These are phyloP conservation scores for Ogataea haglerorum DNA, from an alignment of 805 yeast genomes.

Conservation along the genomic window DNA sequence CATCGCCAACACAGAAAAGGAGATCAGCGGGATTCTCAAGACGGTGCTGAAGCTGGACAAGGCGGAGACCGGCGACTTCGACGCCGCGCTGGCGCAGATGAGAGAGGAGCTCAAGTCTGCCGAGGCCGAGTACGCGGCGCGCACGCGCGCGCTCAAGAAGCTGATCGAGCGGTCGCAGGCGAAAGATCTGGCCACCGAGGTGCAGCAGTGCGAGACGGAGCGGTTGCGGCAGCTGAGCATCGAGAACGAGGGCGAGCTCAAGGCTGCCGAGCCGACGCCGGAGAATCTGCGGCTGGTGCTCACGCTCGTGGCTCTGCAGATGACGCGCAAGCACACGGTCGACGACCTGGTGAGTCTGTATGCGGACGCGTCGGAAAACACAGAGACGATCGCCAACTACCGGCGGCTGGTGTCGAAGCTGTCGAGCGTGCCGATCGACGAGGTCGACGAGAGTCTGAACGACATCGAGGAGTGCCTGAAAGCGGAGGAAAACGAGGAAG, in stretches of 20 bases:
- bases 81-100: constrained; percentile 10
- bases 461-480: constrained; percentile 43
- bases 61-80: constrained; percentile 28
- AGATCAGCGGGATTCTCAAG: constrained; percentile 35
- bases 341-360: constrained; percentile 38
- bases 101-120: constrained; percentile 15
- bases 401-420: constrained; percentile 64
- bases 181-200: constrained; percentile 40
- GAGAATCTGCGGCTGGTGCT: constrained; percentile 32
- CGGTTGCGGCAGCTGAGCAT: constrained; percentile 15
- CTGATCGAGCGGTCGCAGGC: constrained; percentile 43
- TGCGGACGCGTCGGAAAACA: constrained; percentile 41
- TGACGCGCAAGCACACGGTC: constrained; percentile 51
- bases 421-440: constrained; percentile 63
- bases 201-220: constrained; percentile 36
- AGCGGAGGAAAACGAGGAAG: constrained; percentile 17
- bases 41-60: constrained; percentile 23
- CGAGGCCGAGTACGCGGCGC: constrained; percentile 20
- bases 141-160: constrained; percentile 20
- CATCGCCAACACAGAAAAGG: constrained; percentile 29
- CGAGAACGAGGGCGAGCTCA: constrained; percentile 17
- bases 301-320: constrained; percentile 52
- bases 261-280: constrained; percentile 21
- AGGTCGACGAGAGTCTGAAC: constrained; percentile 64
- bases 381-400: constrained; percentile 60